phyloP scores from a whole-genome alignment of 2,329 filamentous ascomycete species.

The Blastomyces percursus region DNA sequence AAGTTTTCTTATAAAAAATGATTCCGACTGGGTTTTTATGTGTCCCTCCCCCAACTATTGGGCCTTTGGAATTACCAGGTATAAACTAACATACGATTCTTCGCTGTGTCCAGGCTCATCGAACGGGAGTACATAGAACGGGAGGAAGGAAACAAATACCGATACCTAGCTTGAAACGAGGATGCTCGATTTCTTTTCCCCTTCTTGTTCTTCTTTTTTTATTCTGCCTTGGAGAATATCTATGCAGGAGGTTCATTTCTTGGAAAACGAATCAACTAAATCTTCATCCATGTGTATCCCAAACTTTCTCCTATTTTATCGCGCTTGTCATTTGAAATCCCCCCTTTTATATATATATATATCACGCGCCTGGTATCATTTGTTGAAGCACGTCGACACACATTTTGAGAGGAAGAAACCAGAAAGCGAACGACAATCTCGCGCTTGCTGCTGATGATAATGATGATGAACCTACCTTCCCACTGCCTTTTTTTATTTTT shows the following conservation, averaged over 20 bases:
- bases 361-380: not conserved
- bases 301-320: not conserved
- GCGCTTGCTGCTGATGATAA: not conserved
- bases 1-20: slow-evolving; percentile 27
- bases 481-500: not conserved
- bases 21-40: not conserved
- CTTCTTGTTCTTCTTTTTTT: not conserved
- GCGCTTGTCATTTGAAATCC: not conserved
- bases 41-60: not conserved
- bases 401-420: not conserved
- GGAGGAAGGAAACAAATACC: slow-evolving; percentile 57
- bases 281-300: not conserved
- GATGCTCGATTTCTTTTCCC: not conserved
- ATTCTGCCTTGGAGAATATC: no score
- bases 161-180: slow-evolving; percentile 51
- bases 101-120: slow-evolving; percentile 51
- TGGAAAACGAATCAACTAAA: not conserved
- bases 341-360: not conserved
- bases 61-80: not conserved
- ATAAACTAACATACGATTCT: slow-evolving; percentile 19
- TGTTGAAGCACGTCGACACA: not conserved
- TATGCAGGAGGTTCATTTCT: not conserved
- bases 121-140: slow-evolving; percentile 90
- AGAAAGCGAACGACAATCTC: not conserved
- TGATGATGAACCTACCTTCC: not conserved